phyloP scores from a whole-genome alignment of 2,329 filamentous ascomycete genomes.

The Fusarium tricinctum region DNA sequence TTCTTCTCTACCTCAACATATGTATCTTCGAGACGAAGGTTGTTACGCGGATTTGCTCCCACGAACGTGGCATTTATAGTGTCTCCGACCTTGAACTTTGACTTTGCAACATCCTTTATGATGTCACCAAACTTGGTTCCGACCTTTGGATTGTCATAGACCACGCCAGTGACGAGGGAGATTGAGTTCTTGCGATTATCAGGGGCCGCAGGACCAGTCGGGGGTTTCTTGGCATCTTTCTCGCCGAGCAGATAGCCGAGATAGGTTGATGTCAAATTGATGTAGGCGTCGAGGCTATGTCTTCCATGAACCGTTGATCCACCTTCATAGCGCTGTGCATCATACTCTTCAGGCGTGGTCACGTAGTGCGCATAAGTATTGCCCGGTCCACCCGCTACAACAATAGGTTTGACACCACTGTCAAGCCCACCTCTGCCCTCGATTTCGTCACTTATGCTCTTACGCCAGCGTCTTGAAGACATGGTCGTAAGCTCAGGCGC shows the following conservation, averaged over 20 bases:
- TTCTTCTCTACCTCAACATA: constrained; percentile 17
- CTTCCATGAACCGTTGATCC: constrained; percentile 12
- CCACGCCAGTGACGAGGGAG: constrained; percentile 1
- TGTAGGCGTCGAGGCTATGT: constrained; percentile 13
- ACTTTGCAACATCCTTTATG: background rate
- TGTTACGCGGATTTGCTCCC: constrained; percentile 4
- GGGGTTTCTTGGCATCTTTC: background rate
- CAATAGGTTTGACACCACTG: background rate
- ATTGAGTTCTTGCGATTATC: constrained; percentile 19
- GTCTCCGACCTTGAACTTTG: constrained; percentile 1
- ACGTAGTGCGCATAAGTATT: constrained; percentile 21
- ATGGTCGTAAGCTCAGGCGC: constrained; percentile 2
- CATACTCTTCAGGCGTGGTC: constrained; percentile 17
- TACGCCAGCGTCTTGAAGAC: constrained; percentile 16
- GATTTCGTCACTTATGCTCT: constrained; percentile 10
- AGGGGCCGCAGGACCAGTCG: background rate
- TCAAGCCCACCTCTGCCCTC: background rate
- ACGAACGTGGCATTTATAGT: constrained; percentile 1
- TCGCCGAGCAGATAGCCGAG: constrained; percentile 4
- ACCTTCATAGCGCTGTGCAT: constrained; percentile 16
- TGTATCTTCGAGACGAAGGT: background rate
- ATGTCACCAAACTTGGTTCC: background rate
- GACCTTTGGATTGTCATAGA: constrained; percentile 13
- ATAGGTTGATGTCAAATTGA: background rate
- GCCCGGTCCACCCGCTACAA: constrained; percentile 11